These are phyloP conservation scores for Davidsoniella virescens DNA, from an alignment of 2,329 filamentous ascomycete species.

Conservation along the genomic window DNA sequence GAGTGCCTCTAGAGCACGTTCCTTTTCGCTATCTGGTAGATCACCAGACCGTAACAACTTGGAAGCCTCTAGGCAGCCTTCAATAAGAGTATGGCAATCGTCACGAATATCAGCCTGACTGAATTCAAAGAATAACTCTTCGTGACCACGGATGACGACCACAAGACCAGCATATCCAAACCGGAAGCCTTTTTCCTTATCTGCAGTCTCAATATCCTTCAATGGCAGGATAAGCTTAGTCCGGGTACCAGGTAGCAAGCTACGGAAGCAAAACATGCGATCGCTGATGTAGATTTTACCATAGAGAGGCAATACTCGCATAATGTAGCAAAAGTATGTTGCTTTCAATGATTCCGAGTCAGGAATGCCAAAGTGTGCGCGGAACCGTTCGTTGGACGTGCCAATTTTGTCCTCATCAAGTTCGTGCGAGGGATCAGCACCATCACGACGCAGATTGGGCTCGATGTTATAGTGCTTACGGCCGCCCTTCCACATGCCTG, in stretches of 20 bases:
- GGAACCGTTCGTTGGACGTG: slow-evolving; percentile 63
- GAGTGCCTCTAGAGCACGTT: slow-evolving; percentile 56
- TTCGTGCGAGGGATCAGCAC: slow-evolving; percentile 17
- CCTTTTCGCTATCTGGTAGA: slow-evolving; percentile 37
- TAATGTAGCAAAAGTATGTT: slow-evolving; percentile 83
- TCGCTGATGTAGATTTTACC: slow-evolving; percentile 94
- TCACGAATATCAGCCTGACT: slow-evolving; percentile 61
- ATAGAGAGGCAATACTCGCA: slow-evolving; percentile 78
- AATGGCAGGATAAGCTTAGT: slow-evolving; percentile 87
- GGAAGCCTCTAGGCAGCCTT: slow-evolving; percentile 4
- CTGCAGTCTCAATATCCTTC: slow-evolving; percentile 79
- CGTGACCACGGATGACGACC: slow-evolving; percentile 81
- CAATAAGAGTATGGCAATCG: slow-evolving; percentile 46
- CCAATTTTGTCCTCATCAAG: slow-evolving; percentile 43
- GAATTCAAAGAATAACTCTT: slow-evolving; percentile 96
- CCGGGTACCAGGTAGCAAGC: slow-evolving; percentile 70
- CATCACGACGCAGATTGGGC: slow-evolving; percentile 31
- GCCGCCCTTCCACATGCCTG: slow-evolving; percentile 89
- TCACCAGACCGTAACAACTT: background rate
- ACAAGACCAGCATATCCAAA: slow-evolving; percentile 84
- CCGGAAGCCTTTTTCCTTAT: slow-evolving; percentile 89
- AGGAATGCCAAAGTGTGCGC: slow-evolving; percentile 79
- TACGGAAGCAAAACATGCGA: slow-evolving; percentile 80
- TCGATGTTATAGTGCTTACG: slow-evolving; percentile 67
- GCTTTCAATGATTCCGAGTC: slow-evolving; percentile 68